Evolutionary conservation across 257 asterid genomes (phyloP).

Genomic region (Primulina huaijiensis): DNA sequence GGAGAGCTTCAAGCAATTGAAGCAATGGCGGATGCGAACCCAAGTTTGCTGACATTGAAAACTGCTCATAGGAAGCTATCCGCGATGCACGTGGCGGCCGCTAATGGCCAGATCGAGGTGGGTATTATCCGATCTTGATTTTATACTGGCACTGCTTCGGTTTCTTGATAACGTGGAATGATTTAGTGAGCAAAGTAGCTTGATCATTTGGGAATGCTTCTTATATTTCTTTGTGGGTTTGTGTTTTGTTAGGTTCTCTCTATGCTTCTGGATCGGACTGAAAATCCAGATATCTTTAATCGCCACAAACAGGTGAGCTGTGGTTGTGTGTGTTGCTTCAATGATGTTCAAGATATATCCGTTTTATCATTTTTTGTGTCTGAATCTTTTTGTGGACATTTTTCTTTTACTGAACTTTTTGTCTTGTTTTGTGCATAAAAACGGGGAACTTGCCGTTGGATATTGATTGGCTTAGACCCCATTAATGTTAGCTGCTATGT

Average conservation of each 20-base stretch:
- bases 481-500: conserved; percentile 84
- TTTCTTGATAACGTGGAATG: conserved; percentile 12
- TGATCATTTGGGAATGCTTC: conserved; percentile 12
- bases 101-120: conserved; percentile 73
- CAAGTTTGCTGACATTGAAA: conserved; percentile 37
- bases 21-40: conserved; percentile 54
- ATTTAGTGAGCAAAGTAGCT: conserved; percentile 12
- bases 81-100: conserved; percentile 69
- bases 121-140: conserved; percentile 19
- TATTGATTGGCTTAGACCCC: conserved; percentile 58
- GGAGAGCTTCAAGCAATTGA: conserved; percentile 59
- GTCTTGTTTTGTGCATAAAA: conserved; percentile 6
- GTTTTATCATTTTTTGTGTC: neutral
- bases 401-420: conserved; percentile 13
- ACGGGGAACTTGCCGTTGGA: conserved; percentile 12
- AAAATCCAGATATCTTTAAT: conserved; percentile 65
- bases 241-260: conserved; percentile 53
- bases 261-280: conserved; percentile 62
- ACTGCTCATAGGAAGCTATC: conserved; percentile 49
- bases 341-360: neutral
- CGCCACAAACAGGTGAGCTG: conserved; percentile 72
- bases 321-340: conserved; percentile 7
- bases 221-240: conserved; percentile 13
- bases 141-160: neutral
- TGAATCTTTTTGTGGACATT: neutral